Evolutionary conservation across 2,329 filamentous ascomycete species (phyloP), one percentile per base, ranked within the genome.

Genomic region (Talaromyces sp.): DNA sequence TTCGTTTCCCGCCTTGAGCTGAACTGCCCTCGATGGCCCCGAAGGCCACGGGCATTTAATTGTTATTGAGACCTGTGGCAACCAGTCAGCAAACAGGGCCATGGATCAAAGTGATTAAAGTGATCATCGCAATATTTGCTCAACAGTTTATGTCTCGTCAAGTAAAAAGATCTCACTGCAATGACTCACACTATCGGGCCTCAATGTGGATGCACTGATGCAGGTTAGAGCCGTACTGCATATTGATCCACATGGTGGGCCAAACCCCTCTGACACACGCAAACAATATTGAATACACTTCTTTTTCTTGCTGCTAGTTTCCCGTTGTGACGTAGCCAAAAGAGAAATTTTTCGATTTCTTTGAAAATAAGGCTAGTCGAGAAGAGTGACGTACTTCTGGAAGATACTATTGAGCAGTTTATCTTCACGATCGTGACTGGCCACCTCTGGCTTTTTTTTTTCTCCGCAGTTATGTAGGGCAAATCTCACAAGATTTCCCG

Each of bases 181-280:
- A 31, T 52, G 40, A 42, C 31, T 52, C 57, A 59, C 57, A 59
- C 57, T 53, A 62, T 62, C 56, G 61, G 61, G 61, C 61, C 57
- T 56, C 56, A 62, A 58, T 27, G 8, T 40, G 31, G 30, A 18
- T 56, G 56, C 53, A 57, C 30, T 18, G 30, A 18, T 56, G 56
- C 53, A 57, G 12, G 56, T 44, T 33, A 59, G 27, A 47, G 55
- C 44, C 28, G n/a, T 55, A 61, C 56, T 40, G 42, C 31, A 47
- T 18, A 53, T 53, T n/a, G 44, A 61, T 61, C 61, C 61, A 56
- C 61, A 40, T 7, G 4, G 61, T 59, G 61, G 61, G n/a, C 52
- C 61, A 44, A 47, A 56, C 40, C 40, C 52, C 58, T 59, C 61
- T 61, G 42, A 57, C 27, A 53, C 18, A 23, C 50, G 27, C 50